Evolutionary conservation across 805 yeast genomes (phyloP).

Genomic region (Lachancea waltii): DNA sequence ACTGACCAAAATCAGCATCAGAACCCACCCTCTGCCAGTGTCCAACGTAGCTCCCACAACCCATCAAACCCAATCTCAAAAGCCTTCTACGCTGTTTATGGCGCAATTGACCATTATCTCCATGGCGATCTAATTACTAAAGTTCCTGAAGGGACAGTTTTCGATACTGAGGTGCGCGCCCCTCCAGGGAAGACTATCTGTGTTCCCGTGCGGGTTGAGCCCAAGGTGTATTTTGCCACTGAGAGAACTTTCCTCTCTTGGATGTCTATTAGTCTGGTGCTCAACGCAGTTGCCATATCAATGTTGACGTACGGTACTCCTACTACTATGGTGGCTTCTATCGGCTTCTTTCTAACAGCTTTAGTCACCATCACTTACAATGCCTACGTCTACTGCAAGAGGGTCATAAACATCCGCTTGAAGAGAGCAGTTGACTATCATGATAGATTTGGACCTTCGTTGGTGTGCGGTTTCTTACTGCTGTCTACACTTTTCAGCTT

Average conservation of each 20-base stretch:
- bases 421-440: constrained; percentile 81
- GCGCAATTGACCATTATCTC: constrained; percentile 40
- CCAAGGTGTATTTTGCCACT: constrained; percentile 97
- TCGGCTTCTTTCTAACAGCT: constrained; percentile 81
- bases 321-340: constrained; percentile 70
- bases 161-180: constrained; percentile 51
- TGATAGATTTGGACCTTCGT: constrained; percentile 81
- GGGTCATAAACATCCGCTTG: constrained; percentile 75
- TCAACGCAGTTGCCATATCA: constrained; percentile 85
- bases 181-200: constrained; percentile 87
- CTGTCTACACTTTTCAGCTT: constrained; percentile 60
- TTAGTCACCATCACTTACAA: constrained; percentile 68
- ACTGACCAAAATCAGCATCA: too few species aligned
- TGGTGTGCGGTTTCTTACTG: constrained; percentile 69
- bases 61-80: constrained; percentile 20
- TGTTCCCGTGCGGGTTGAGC: constrained; percentile 95
- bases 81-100: constrained; percentile 17
- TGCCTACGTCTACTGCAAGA: constrained; percentile 65
- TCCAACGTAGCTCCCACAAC: constrained; percentile 26
- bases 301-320: constrained; percentile 77
- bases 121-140: constrained; percentile 45
- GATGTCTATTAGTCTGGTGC: constrained; percentile 83
- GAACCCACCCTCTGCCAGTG: constrained; percentile 8
- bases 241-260: constrained; percentile 92
- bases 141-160: constrained; percentile 59